These are phyloP conservation scores for Emmonsiellopsis sp. DNA, from an alignment of 2,329 filamentous ascomycete genomes.

Conservation along the genomic window DNA sequence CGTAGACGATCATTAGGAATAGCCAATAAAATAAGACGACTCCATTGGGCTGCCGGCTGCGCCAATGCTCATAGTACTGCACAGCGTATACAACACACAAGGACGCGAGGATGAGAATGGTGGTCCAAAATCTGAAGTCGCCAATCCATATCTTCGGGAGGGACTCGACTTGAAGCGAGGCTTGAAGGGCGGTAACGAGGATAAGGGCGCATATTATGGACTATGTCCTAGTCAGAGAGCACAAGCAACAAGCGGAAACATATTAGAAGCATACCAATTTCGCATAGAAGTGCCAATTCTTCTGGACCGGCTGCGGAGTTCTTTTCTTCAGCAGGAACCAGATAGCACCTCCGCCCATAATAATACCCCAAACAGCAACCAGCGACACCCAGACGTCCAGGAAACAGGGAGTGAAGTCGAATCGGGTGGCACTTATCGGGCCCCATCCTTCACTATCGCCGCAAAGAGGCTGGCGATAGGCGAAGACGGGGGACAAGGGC, in stretches of 20 bases:
- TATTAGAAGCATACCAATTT: slow-evolving; percentile 60
- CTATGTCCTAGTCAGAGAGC: slow-evolving; percentile 25
- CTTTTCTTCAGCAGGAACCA: slow-evolving; percentile 69
- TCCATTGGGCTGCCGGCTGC: slow-evolving; percentile 74
- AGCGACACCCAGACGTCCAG: slow-evolving; percentile 79
- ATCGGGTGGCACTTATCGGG: slow-evolving; percentile 73
- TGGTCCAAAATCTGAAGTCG: slow-evolving; percentile 82
- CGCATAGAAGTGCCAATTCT: slow-evolving; percentile 85
- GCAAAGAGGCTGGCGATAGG: slow-evolving; percentile 60
- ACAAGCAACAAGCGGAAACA: background rate
- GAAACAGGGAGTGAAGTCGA: slow-evolving; percentile 96
- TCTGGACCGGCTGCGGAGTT: slow-evolving; percentile 56
- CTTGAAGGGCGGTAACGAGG: slow-evolving; percentile 60
- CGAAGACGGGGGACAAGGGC: slow-evolving; percentile 14
- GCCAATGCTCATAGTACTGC: slow-evolving; percentile 78
- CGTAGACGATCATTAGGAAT: slow-evolving; percentile 66
- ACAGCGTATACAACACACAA: slow-evolving; percentile 65
- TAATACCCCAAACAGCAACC: slow-evolving; percentile 68
- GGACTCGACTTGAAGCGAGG: slow-evolving; percentile 63
- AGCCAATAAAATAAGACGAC: slow-evolving; percentile 91
- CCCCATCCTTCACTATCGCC: slow-evolving; percentile 92
- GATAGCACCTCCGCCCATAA: slow-evolving; percentile 67
- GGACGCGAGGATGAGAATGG: slow-evolving; percentile 60
- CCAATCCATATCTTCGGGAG: slow-evolving; percentile 61
- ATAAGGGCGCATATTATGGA: slow-evolving; percentile 58